Evolutionary conservation across 2,329 filamentous ascomycete genomes (phyloP), one percentile per base, ranked within the genome.

Genomic region (Epicoccum sorghinum): DNA sequence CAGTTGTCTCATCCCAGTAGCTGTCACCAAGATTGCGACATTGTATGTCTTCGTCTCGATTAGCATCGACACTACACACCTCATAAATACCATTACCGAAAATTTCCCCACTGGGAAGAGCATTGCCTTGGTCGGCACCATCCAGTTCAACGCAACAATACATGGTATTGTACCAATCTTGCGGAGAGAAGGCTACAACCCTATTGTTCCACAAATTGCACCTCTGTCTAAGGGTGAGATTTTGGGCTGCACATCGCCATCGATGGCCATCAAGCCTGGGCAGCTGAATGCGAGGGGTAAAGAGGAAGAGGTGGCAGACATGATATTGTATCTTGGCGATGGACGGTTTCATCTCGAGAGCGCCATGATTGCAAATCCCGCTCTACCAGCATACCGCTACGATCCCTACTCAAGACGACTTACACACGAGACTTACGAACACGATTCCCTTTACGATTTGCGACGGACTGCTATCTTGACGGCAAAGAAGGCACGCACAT

Each of bases 21-120:
- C 96, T 64, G 90, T 98, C 12, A 99, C 95, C 52, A 91, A 92
- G 76, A 98, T 99, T 70, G 95, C 96, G 75, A 98, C 93, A 0
- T 83, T 99, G 0, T 99, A 99, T 75, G 92, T 99, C 62, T 99
- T 99, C 72, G 95, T 99, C 51, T 93, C 96, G 74, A 99, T 99
- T 70, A 91, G 89, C 75, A 98, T 99, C 72, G 95, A 99, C 75
- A 90, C 91, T 0, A 80, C 86, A 10, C 95, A 99, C 75, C 83
- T 99, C 13, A 78, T 97, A 45, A 89, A 90, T 7, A 95, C 93
- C 0, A 82, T 99, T 41, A 89, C 92, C 70, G 87, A 91, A 58
- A 99, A 97, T 72, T 96, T 98, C 72, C 82, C 87, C 1, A 78
- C 88, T 0, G 90, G 90, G 2, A 96, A 95, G 77, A 93, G 89